Percentiles rank a stretch among this genome's conserved stretches.
Conservation (phyloP, 148 eudicot genomes). For the Vaccinium macrocarpon region DNA sequence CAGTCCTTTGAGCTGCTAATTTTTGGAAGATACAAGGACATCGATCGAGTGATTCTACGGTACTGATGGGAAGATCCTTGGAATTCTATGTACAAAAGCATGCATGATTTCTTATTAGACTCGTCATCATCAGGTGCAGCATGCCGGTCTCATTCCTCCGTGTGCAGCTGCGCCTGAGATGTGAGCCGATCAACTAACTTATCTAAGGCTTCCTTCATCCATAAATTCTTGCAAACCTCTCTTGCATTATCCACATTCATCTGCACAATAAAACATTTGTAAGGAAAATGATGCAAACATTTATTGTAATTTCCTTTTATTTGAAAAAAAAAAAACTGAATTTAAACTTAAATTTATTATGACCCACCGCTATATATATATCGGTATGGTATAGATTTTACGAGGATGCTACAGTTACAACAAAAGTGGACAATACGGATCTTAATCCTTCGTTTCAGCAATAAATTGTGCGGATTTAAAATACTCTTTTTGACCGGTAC, state of each 20-base stretch:
- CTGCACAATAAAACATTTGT: slow-evolving; percentile 15
- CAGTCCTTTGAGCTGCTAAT: not conserved
- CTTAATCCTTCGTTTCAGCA: too few species aligned
- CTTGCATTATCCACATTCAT: slow-evolving; percentile 42
- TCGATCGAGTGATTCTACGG: not conserved
- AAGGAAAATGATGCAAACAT: not conserved
- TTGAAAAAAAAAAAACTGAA: too few species aligned
- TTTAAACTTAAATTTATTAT: too few species aligned
- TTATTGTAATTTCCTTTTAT: not conserved
- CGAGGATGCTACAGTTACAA: too few species aligned
- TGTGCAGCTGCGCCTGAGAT: not conserved
- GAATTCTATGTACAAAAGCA: not conserved
- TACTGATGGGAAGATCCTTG: not conserved
- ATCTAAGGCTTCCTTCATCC: slow-evolving; percentile 65
- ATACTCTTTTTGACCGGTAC: too few species aligned
- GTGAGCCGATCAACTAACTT: slow-evolving; percentile 34
- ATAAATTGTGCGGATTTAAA: too few species aligned
- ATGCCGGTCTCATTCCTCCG: not conserved
- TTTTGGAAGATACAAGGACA: not conserved
- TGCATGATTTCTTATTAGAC: not conserved
- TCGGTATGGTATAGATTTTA: too few species aligned
- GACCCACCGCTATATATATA: too few species aligned
- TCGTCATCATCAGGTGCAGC: not conserved
- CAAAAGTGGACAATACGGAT: too few species aligned
- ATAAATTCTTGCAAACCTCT: slow-evolving; percentile 39